phyloP scores from a whole-genome alignment of 2,329 filamentous ascomycete species.

The Didymella pomorum region DNA sequence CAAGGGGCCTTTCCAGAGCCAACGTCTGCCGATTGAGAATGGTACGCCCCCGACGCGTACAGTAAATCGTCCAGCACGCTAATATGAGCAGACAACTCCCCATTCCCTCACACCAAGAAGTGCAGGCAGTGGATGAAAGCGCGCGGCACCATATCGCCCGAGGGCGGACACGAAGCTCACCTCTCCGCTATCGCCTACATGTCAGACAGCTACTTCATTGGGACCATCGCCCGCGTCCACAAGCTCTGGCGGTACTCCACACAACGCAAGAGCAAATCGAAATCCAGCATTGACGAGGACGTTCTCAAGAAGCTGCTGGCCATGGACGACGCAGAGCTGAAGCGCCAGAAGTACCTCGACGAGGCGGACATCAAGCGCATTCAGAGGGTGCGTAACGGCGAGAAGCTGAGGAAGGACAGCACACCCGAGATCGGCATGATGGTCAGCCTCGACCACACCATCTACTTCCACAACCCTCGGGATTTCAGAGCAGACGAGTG shows the following conservation, averaged over 20 bases:
- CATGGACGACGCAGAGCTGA: conserved; percentile 55
- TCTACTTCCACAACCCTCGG: conserved; percentile 63
- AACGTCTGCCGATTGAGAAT: conserved; percentile 65
- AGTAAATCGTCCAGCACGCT: conserved; percentile 15
- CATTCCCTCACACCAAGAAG: conserved; percentile 70
- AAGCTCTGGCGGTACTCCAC: conserved; percentile 76
- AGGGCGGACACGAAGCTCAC: conserved; percentile 80
- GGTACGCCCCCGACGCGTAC: conserved; percentile 40
- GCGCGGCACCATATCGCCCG: conserved; percentile 74
- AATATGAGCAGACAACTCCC: conserved; percentile 50
- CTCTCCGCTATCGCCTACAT: conserved; percentile 91
- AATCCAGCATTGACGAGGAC: conserved; percentile 53
- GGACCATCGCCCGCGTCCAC: conserved; percentile 83
- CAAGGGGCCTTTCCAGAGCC: conserved; percentile 65
- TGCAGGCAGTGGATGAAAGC: conserved; percentile 76
- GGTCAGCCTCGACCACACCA: conserved; percentile 78
- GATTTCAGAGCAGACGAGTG: conserved; percentile 67
- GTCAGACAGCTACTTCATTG: conserved; percentile 92
- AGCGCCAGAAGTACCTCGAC: conserved; percentile 54
- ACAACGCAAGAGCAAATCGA: conserved; percentile 47
- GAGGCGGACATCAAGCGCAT: conserved; percentile 61
- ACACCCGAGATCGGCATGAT: conserved; percentile 79
- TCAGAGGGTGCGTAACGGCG: conserved; percentile 48
- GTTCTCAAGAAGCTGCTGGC: conserved; percentile 55
- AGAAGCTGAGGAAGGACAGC: conserved; percentile 56